Evolutionary conservation across 163 green algal genomes (phyloP).

Genomic region (Scenedesmus sp.): DNA sequence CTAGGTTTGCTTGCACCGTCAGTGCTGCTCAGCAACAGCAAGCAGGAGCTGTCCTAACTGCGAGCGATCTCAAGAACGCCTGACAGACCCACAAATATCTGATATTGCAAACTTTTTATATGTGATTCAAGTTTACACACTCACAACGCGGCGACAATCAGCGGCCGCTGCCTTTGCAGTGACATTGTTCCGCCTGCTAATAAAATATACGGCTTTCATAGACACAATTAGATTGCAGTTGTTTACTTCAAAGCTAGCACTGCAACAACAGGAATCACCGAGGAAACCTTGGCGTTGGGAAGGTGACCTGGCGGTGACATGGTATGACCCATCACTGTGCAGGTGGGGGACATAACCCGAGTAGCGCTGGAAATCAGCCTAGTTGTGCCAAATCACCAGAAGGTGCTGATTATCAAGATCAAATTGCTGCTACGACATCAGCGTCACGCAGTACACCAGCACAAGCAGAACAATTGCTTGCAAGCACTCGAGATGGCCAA

Average conservation of each 20-base stretch:
- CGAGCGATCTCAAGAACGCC: background rate
- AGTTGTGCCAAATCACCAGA: too few relatives aligned
- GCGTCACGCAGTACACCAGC: background rate
- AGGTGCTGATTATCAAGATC: too few relatives aligned
- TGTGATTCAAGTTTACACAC: background rate
- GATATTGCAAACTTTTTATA: background rate
- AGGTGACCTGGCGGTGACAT: background rate
- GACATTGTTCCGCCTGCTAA: too few relatives aligned
- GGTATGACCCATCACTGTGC: background rate
- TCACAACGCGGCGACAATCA: background rate
- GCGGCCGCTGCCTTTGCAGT: background rate
- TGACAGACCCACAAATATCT: background rate
- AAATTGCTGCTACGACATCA: background rate
- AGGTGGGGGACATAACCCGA: background rate
- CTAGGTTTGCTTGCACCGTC: background rate
- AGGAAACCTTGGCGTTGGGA: conserved; percentile 11
- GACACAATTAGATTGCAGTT: too few relatives aligned
- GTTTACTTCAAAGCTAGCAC: too few relatives aligned
- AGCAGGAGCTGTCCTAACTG: background rate
- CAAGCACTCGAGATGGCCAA: background rate
- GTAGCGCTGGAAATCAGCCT: background rate
- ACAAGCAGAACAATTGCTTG: background rate
- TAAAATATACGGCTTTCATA: too few relatives aligned
- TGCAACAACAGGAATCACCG: background rate
- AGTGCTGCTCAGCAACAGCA: background rate